Percentiles rank a stretch among this genome's conserved stretches.
Conservation (phyloP, 75 land plant genomes). For the Selaginella tamariscina region DNA sequence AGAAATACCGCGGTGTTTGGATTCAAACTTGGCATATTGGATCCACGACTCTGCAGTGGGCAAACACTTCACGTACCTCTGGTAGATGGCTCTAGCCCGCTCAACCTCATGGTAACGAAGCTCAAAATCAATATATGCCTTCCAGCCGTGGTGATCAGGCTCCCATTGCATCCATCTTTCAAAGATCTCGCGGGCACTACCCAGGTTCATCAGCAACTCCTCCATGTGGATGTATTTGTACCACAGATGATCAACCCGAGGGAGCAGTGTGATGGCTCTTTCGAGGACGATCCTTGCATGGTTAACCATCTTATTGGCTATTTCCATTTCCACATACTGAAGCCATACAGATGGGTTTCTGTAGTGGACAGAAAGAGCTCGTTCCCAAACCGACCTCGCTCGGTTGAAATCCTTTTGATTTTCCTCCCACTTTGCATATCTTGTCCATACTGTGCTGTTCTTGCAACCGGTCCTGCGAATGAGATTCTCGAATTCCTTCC, state of each 20-base stretch:
- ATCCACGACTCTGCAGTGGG: neutral
- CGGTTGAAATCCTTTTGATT: too few species aligned
- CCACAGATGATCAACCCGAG: neutral
- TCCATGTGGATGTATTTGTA: neutral
- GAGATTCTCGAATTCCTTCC: too few species aligned
- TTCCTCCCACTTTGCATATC: too few species aligned
- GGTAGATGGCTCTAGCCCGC: neutral
- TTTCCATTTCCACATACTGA: neutral
- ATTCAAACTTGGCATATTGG: neutral
- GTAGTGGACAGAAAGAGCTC: too few species aligned
- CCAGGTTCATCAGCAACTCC: neutral
- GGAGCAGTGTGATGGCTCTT: neutral
- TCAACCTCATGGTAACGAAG: neutral
- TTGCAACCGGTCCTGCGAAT: too few species aligned
- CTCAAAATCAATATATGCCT: neutral
- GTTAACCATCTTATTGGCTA: neutral
- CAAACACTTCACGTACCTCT: neutral
- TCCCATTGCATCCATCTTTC: constrained; percentile 1
- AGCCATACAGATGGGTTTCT: too few species aligned
- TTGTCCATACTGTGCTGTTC: too few species aligned
- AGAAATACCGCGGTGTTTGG: neutral
- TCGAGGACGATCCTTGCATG: neutral
- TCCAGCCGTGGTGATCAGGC: neutral
- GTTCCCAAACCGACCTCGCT: too few species aligned
- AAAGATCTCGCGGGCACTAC: neutral